A percentile compares a stretch with the other conserved stretches of the same genome.
These are phyloP conservation scores for Podochytrium sp. DNA, from an alignment of 192 early-diverging fungal genomes.

Conservation along the genomic window DNA sequence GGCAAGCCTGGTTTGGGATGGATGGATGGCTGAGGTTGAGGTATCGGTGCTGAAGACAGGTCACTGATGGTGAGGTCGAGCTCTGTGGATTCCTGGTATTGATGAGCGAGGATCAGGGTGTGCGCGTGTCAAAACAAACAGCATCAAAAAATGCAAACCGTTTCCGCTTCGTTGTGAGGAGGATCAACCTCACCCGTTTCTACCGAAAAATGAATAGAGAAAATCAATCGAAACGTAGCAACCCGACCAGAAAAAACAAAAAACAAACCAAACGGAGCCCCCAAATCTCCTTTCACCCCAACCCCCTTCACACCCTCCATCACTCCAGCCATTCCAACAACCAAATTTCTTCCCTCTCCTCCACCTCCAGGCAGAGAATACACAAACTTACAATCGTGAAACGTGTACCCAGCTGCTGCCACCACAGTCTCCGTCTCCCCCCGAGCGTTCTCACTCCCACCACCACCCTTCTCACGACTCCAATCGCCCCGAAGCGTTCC, in stretches of 20 bases:
- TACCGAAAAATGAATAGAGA: too few relatives aligned
- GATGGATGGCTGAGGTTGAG: too few relatives aligned
- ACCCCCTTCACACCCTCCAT: background rate
- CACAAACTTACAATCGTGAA: conserved; percentile 20
- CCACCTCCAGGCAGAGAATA: background rate
- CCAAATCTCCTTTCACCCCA: background rate
- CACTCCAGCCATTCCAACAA: conserved; percentile 3
- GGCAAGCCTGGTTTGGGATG: too few relatives aligned
- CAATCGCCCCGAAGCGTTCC: background rate
- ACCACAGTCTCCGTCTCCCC: background rate
- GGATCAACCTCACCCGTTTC: background rate
- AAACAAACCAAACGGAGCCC: background rate
- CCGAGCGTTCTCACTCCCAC: background rate
- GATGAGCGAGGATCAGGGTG: too few relatives aligned
- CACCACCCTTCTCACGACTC: background rate
- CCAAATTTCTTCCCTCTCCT: background rate
- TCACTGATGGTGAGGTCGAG: too few relatives aligned
- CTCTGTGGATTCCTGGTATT: too few relatives aligned
- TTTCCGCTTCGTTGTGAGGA: background rate
- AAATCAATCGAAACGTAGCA: background rate
- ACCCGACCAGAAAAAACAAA: background rate
- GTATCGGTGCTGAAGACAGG: too few relatives aligned
- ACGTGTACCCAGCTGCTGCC: background rate
- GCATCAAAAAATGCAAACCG: background rate
- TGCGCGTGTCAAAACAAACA: background rate